Evolutionary conservation across 352 stramenopile genomes (phyloP), one percentile per base, ranked within the genome.

Genomic region (Pythium phragmiticola): DNA sequence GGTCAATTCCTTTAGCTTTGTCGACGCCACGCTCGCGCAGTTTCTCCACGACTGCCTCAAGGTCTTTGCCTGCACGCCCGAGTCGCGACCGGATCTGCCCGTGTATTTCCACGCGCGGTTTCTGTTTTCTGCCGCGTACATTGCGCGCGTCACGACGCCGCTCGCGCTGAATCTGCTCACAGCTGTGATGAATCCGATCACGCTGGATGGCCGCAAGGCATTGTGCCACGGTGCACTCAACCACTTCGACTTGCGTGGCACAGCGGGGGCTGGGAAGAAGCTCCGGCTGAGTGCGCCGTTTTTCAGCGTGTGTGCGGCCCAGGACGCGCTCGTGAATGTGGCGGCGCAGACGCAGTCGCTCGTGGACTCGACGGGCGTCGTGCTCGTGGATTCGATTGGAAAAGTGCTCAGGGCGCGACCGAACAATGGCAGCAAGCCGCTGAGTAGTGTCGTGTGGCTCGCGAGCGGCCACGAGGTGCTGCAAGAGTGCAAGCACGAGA

Each of bases 81-180:
- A 87, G 64, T 92, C 86, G 14, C 76, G 95, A 12, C 94, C 96
- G 9, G 94, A 98, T 68, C 73, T 98, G 12, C 94, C 95, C 11
- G 88, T 98, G 11, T 98, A 98, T 73, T 99, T 98, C 74, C 97
- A 98, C 77, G 74, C 88, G 28, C 76, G 95, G 3, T 98, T 98
- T 68, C 76, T 98, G 34, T 99, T 99, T 76, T 98, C 87, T 0
- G 57, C 79, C 1, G 68, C 75, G 49, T 99, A 99, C 70, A 70
- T 99, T 13, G 80, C 78, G 13, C 88, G 94, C 34, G 94, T 98
- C 12, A 95, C 92, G 7, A 94, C 94, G 14, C 94, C 95, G n/a
- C 72, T 98, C 51, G 96, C 95, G 2, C 80, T 99, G 26, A 98
- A 98, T 75, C 71, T 98, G 34, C 98, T 98, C 73, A 98, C 94